Conservation (phyloP, 2,329 filamentous ascomycete species). For the Aspergillus luchuensis region DNA sequence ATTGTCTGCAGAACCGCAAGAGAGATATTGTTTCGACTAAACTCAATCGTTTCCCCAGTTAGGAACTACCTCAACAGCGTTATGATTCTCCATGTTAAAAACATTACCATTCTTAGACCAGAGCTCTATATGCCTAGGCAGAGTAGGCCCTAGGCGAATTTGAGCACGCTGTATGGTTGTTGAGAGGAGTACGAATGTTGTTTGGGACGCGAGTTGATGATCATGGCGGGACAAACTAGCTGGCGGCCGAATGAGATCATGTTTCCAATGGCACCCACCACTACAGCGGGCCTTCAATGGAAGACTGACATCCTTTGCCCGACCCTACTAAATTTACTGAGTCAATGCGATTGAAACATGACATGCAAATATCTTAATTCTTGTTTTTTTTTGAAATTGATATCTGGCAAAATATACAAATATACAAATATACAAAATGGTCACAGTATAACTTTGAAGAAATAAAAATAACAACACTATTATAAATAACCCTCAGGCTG, state of each 20-base stretch:
- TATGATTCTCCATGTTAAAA: neutral
- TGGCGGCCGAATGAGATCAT: slow-evolving; percentile 8
- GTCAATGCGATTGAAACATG: too few relatives aligned
- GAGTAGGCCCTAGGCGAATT: neutral
- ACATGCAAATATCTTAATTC: too few relatives aligned
- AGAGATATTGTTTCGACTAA: slow-evolving; percentile 98
- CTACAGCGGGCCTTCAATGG: neutral
- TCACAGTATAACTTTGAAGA: neutral
- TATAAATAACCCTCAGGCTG: slow-evolving; percentile 21
- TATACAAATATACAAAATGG: slow-evolving; percentile 10
- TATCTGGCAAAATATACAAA: neutral
- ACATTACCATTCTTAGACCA: slow-evolving; percentile 5
- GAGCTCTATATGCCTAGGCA: neutral
- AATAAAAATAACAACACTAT: neutral
- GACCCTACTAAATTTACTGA: neutral
- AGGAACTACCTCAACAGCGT: neutral
- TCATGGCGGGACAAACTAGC: slow-evolving; percentile 1
- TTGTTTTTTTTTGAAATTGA: neutral
- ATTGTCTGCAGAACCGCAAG: slow-evolving; percentile 85
- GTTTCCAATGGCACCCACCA: slow-evolving; percentile 1
- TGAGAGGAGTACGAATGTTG: neutral
- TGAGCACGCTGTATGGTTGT: neutral
- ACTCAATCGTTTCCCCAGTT: slow-evolving; percentile 13
- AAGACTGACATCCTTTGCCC: neutral
- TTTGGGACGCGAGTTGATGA: neutral